These are phyloP conservation scores for Schizopora paradoxa DNA, from an alignment of 1,284 basidiomycete species.

Conservation along the genomic window DNA sequence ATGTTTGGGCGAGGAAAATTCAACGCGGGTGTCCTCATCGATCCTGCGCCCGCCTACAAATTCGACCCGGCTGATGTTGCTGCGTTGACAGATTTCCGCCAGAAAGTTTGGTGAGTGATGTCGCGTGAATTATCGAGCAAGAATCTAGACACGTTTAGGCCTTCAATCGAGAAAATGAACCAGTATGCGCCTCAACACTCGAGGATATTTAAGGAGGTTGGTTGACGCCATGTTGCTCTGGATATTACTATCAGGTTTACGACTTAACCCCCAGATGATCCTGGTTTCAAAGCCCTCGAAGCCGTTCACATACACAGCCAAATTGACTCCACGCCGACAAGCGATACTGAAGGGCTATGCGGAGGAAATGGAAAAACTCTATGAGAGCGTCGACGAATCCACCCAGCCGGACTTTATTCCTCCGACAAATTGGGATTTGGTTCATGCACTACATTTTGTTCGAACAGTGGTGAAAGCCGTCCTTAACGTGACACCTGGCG, in stretches of 20 bases:
- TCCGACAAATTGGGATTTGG: slow-evolving; percentile 9
- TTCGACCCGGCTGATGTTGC: slow-evolving; percentile 12
- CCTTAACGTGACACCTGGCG: slow-evolving; percentile 9
- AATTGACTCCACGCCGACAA: slow-evolving; percentile 28
- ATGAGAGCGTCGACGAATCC: slow-evolving; percentile 20
- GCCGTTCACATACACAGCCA: slow-evolving; percentile 29
- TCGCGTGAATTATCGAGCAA: too few species aligned
- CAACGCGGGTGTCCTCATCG: slow-evolving; percentile 38
- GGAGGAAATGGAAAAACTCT: slow-evolving; percentile 30
- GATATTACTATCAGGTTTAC: too few species aligned
- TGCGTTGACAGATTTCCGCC: slow-evolving; percentile 28
- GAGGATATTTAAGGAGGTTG: slow-evolving; percentile 24
- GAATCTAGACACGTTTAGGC: too few species aligned
- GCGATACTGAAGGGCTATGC: slow-evolving; percentile 26
- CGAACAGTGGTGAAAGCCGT: slow-evolving; percentile 12
- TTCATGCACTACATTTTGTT: slow-evolving; percentile 10
- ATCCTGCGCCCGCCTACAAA: slow-evolving; percentile 25
- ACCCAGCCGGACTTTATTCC: slow-evolving; percentile 12
- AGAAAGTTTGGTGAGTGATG: slow-evolving; percentile 30
- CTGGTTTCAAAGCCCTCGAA: slow-evolving; percentile 6
- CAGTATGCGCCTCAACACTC: slow-evolving; percentile 25
- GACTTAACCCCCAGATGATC: slow-evolving; percentile 5
- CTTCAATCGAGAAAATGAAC: slow-evolving; percentile 21
- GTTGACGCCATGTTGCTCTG: too few species aligned
- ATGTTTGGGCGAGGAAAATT: slow-evolving; percentile 39